These are phyloP conservation scores for Pestalotiopsis fici DNA, from an alignment of 2,329 filamentous ascomycete species.

Conservation along the genomic window DNA sequence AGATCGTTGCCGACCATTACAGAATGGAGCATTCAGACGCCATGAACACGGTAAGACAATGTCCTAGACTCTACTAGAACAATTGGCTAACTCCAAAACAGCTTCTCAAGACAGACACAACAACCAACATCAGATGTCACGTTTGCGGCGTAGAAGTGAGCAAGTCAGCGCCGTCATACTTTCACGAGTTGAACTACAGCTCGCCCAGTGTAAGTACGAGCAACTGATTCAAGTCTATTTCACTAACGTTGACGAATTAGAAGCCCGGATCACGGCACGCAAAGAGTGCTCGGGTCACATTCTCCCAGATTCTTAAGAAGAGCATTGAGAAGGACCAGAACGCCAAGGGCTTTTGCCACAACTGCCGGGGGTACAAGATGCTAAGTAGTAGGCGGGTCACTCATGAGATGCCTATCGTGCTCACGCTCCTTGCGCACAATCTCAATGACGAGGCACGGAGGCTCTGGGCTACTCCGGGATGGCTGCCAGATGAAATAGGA, in stretches of 20 bases:
- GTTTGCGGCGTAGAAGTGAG: slow-evolving; percentile 87
- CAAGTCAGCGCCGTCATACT: slow-evolving; percentile 74
- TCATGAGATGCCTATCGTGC: slow-evolving; percentile 77
- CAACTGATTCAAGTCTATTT: not conserved
- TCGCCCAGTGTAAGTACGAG: slow-evolving; percentile 23
- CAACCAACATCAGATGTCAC: slow-evolving; percentile 77
- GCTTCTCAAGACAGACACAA: slow-evolving; percentile 69
- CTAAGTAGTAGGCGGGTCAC: slow-evolving; percentile 84
- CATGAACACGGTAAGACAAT: slow-evolving; percentile 66
- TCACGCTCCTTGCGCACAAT: slow-evolving; percentile 85
- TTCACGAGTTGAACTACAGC: slow-evolving; percentile 82
- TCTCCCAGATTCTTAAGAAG: slow-evolving; percentile 89
- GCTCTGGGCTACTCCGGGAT: slow-evolving; percentile 86
- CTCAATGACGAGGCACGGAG: slow-evolving; percentile 71
- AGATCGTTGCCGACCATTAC: slow-evolving; percentile 75
- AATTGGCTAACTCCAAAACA: slow-evolving; percentile 27
- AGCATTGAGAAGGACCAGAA: slow-evolving; percentile 89
- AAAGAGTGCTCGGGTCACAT: slow-evolving; percentile 62
- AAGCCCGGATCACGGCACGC: slow-evolving; percentile 48
- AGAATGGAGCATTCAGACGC: slow-evolving; percentile 62
- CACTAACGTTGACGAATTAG: slow-evolving; percentile 29
- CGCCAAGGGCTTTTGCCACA: slow-evolving; percentile 89
- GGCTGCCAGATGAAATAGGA: slow-evolving; percentile 92
- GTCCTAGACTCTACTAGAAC: not conserved
- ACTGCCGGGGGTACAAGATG: slow-evolving; percentile 88